A percentile compares a stretch with the other conserved stretches of the same genome.
These are phyloP conservation scores for Hebeloma cylindrosporum DNA, from an alignment of 768 basidiomycete genomes.

Conservation along the genomic window DNA sequence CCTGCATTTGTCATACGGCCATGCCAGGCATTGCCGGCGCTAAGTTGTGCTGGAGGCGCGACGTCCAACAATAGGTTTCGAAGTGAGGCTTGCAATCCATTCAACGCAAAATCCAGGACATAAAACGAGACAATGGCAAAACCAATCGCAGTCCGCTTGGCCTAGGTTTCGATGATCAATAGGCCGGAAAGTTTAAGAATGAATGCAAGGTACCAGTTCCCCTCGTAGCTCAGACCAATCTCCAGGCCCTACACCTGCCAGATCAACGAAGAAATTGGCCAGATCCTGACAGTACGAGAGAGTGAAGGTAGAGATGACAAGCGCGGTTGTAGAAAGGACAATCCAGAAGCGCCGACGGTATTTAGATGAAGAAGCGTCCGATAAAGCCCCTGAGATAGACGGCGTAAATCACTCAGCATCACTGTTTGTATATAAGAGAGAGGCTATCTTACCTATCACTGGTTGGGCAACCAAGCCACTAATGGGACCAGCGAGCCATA, in stretches of 20 bases:
- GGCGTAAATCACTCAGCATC: slow-evolving; percentile 30
- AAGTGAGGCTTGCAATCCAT: slow-evolving; percentile 90
- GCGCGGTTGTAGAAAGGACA: slow-evolving; percentile 77
- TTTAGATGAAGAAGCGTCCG: slow-evolving; percentile 88
- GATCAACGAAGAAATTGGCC: slow-evolving; percentile 73
- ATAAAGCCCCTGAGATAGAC: slow-evolving; percentile 74
- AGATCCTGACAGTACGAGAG: slow-evolving; percentile 82
- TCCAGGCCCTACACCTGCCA: slow-evolving; percentile 71
- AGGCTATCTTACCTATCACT: slow-evolving; percentile 82
- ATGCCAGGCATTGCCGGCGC: slow-evolving; percentile 97
- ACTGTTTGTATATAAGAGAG: slow-evolving; percentile 17
- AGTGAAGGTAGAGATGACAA: slow-evolving; percentile 73
- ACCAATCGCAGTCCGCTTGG: slow-evolving; percentile 69
- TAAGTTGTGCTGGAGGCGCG: slow-evolving; percentile 85
- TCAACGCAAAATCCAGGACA: slow-evolving; percentile 94
- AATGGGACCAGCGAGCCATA: slow-evolving; percentile 95
- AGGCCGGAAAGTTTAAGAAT: background rate
- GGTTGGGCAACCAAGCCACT: slow-evolving; percentile 95
- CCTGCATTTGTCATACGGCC: slow-evolving; percentile 96
- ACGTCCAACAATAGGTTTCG: slow-evolving; percentile 93
- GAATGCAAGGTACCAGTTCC: slow-evolving; percentile 43
- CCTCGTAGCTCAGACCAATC: slow-evolving; percentile 84
- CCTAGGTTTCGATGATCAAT: slow-evolving; percentile 37
- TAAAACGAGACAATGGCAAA: slow-evolving; percentile 92
- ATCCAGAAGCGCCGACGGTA: slow-evolving; percentile 95